These are phyloP conservation scores for Fusarium lateritium DNA, from an alignment of 2,329 filamentous ascomycete species.

Conservation along the genomic window DNA sequence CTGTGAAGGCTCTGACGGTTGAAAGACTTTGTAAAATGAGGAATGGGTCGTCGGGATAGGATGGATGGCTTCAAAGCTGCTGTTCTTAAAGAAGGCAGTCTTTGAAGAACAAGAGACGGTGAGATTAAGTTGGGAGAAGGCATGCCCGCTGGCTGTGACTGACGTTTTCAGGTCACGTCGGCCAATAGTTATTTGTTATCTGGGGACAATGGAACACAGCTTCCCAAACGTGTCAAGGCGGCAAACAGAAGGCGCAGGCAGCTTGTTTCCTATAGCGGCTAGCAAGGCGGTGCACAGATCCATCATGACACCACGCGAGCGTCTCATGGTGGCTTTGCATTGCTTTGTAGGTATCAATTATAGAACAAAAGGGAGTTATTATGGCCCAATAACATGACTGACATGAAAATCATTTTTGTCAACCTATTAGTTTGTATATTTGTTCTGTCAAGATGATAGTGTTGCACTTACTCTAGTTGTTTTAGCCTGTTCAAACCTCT, in stretches of 20 bases:
- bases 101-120: constrained; percentile 55
- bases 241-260: constrained; percentile 22
- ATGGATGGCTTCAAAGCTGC: constrained; percentile 48
- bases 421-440: not conserved
- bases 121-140: constrained; percentile 52
- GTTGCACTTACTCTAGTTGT: not conserved
- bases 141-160: constrained; percentile 47
- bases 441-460: not conserved
- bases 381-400: not conserved
- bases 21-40: constrained; percentile 46
- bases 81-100: constrained; percentile 53
- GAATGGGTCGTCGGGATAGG: constrained; percentile 41
- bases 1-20: constrained; percentile 45
- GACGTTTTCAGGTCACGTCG: constrained; percentile 40
- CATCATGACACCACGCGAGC: constrained; percentile 29
- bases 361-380: not conserved
- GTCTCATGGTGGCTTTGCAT: not conserved
- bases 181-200: constrained; percentile 43
- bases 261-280: constrained; percentile 36
- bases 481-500: not conserved
- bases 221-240: constrained; percentile 47
- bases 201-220: constrained; percentile 37
- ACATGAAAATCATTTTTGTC: too few relatives aligned
- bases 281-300: constrained; percentile 25
- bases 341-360: not conserved